phyloP scores from a whole-genome alignment of 164 flowering plant genomes.

The Buxus sempervirens region DNA sequence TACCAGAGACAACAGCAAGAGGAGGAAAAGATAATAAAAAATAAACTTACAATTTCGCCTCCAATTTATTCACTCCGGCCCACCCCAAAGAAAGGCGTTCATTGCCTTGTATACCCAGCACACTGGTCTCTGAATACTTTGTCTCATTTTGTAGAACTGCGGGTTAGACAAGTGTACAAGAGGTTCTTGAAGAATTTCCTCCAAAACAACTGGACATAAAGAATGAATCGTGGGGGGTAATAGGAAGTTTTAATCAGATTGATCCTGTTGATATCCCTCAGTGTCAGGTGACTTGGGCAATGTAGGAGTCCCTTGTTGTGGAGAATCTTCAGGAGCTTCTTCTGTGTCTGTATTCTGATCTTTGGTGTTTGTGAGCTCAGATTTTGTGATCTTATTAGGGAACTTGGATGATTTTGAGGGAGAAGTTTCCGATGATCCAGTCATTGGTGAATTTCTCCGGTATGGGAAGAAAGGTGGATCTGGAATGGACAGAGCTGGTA shows the following conservation, averaged over 20 bases:
- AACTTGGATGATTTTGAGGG: slow-evolving; percentile 22
- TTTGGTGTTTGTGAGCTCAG: slow-evolving; percentile 6
- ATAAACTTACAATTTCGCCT: background rate
- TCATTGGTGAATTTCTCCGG: slow-evolving; percentile 12
- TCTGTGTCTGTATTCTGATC: slow-evolving; percentile 15
- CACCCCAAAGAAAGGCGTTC: background rate
- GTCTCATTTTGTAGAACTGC: background rate
- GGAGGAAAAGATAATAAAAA: no score
- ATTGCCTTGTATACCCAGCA: background rate
- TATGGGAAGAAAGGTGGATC: slow-evolving; percentile 9
- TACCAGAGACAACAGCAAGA: background rate
- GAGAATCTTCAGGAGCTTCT: slow-evolving; percentile 12
- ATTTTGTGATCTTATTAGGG: slow-evolving; percentile 4
- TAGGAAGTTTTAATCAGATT: slow-evolving; percentile 15
- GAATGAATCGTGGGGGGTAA: background rate
- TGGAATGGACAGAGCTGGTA: slow-evolving; percentile 12
- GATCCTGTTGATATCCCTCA: slow-evolving; percentile 9
- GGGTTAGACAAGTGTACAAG: background rate
- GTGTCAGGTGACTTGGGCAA: slow-evolving; percentile 13
- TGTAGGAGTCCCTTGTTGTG: slow-evolving; percentile 11
- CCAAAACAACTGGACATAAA: background rate
- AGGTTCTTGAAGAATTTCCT: background rate
- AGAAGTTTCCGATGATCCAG: slow-evolving; percentile 23
- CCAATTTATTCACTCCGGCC: background rate
- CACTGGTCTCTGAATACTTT: background rate